Evolutionary conservation across 1,284 basidiomycete species (phyloP), one percentile per base, ranked within the genome.

Genomic region (Tilletia indica): DNA sequence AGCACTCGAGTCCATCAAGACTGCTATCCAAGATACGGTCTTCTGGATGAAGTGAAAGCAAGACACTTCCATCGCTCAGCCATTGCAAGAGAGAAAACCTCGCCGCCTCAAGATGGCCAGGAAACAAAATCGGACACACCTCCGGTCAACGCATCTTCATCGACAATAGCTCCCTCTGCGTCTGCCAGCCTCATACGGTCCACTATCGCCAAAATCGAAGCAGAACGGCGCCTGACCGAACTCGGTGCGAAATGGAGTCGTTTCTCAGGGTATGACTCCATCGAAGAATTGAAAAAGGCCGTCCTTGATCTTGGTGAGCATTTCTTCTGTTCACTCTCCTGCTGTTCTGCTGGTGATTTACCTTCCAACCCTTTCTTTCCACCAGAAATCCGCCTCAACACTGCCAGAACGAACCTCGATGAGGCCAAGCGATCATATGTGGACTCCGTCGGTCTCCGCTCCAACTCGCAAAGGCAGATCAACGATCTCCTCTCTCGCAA

Each of bases 401-500:
- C 61, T 34, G 68, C 75, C 21, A 73, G 76, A 47, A 34, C 64
- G 3, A n/a, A 48, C 11, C 76, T 77, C 31, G 68, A 72, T 2
- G 21, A 68, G 3, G 75, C 78, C 36, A 79, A 77, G 47, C 38
- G 67, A 0, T 49, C 70, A 21, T 82, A 83, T 47, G 71, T 82
- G 11, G 19, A 58, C 1, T 72, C 82, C 0, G 80, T 83, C 2
- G 69, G 76, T 19, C 49, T 58, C 9, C 78, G 82, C 3, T 73
- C 73, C 0, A 49, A 71, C 0, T 71, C 73, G 19, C 82, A 84
- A 72, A 75, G 77, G n/a, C 70, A 75, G 25, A 76, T 77, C 21
- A 83, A 80, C 68, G 81, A 83, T 19, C 72, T 84, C 0, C 75
- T 84, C 0, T 76, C 78, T 2, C 79, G 82, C 47, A 81, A 81